These are phyloP conservation scores for Cucumis hystrix DNA, from an alignment of 306 rosid species.

Conservation along the genomic window DNA sequence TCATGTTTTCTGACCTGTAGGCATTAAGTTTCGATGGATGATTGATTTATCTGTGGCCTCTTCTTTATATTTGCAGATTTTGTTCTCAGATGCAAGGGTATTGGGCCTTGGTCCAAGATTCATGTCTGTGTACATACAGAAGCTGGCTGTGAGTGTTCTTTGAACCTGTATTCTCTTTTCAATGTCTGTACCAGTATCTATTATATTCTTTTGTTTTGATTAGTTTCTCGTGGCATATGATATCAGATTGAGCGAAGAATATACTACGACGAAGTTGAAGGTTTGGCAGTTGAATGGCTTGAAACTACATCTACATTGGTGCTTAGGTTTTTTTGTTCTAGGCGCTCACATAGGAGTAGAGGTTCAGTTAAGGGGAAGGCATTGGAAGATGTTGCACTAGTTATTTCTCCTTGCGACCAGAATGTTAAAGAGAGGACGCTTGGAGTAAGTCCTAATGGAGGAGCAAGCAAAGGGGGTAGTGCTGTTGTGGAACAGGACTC, in stretches of 20 bases:
- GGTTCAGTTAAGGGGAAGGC: constrained; percentile 47
- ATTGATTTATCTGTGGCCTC: background rate
- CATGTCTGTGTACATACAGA: constrained; percentile 77
- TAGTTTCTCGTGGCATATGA: background rate
- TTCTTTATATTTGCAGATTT: constrained; percentile 34
- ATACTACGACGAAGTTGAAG: constrained; percentile 78
- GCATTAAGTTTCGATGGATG: background rate
- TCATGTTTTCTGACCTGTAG: background rate
- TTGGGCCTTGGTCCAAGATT: constrained; percentile 85
- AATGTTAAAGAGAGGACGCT: constrained; percentile 9
- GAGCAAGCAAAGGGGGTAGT: constrained; percentile 4
- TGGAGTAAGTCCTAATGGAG: constrained; percentile 11
- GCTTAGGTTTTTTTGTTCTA: constrained; percentile 40
- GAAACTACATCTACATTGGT: constrained; percentile 75
- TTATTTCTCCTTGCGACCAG: constrained; percentile 41
- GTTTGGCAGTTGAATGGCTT: constrained; percentile 67
- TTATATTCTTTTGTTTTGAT: background rate
- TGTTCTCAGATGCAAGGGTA: constrained; percentile 73
- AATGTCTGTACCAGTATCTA: background rate
- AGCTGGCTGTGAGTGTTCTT: constrained; percentile 64
- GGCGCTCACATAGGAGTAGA: constrained; percentile 33
- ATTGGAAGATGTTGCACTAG: constrained; percentile 47
- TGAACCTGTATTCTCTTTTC: background rate
- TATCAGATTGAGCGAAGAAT: constrained; percentile 74
- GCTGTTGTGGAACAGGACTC: constrained; percentile 8